Evolutionary conservation across 257 asterid species (phyloP).

Genomic region (Solanum tarapatanum): DNA sequence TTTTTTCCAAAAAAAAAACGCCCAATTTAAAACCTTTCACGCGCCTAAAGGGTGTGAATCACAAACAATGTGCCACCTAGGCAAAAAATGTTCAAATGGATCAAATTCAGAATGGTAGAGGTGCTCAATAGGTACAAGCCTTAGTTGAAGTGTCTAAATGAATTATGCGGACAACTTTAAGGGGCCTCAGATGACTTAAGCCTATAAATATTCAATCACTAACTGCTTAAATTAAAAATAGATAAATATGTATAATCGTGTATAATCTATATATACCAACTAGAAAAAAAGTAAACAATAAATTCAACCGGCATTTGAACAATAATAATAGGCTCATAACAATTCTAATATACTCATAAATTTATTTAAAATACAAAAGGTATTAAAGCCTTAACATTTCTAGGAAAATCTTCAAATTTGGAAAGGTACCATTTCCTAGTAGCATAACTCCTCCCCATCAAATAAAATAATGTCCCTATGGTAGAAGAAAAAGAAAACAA

Average conservation of each 20-base stretch:
- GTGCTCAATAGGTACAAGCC: too few relatives aligned
- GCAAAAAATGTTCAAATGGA: too few relatives aligned
- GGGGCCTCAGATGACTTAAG: too few relatives aligned
- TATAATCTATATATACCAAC: not conserved
- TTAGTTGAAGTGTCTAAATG: too few relatives aligned
- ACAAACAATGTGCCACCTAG: too few relatives aligned
- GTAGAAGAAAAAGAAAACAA: conserved; percentile 18
- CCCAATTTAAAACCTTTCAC: too few relatives aligned
- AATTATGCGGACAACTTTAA: too few relatives aligned
- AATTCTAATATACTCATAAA: not conserved
- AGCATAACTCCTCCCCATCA: conserved; percentile 57
- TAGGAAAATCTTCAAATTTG: conserved; percentile 56
- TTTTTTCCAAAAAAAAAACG: too few relatives aligned
- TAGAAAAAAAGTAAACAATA: not conserved
- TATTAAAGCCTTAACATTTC: conserved; percentile 37
- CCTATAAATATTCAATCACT: not conserved
- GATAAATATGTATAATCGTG: not conserved
- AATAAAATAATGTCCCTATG: conserved; percentile 25
- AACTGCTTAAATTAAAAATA: not conserved
- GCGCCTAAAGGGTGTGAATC: too few relatives aligned
- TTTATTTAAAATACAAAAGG: conserved; percentile 34
- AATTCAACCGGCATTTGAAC: not conserved
- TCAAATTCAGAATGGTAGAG: too few relatives aligned
- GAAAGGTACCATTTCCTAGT: conserved; percentile 56
- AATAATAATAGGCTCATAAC: not conserved